Base-by-base conservation (phyloP, 331 rosid genomes). In the Prunus yedoensis region DNA sequence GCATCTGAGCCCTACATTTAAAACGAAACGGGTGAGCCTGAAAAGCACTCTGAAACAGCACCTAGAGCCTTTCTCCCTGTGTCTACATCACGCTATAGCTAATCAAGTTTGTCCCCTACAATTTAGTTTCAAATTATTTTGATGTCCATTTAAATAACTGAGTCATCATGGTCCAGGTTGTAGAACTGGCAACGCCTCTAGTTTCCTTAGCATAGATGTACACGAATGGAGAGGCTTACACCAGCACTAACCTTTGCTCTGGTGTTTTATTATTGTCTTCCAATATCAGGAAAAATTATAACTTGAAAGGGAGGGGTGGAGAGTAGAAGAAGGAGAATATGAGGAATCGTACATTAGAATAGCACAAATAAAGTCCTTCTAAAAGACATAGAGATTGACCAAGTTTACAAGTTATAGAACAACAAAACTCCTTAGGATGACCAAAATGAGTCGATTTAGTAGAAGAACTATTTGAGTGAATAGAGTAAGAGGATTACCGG, bases 401-500 rank as follows among this genome's bases (percentile, higher is more conserved):
- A 66, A 68, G 57, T 66, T 23, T 25, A 66, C 32, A 38, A 54
- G 54, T 9, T 56, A 17, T 20, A 30, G 18, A 56, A 54, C 38
- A 68, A 18, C 23, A 77, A 28, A 47, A 45, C 35, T 59, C 63
- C 76, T 28, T 49, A 6, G 5, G 20, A 38, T 53, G 62, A 63
- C 28, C 8, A 2, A 51, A 62, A 41, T 71, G 47, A 78, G 43
- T n/a, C 5, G 0, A 70, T 54, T 25, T 15, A 25, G 32, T 16
- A 15, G 46, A 6, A 15, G 46, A 6, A 61, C 45, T 28, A 30
- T 62, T 62, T 62, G 46, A 62, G 67, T 30, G 45, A 62, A 62
- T 2, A 62, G 45, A 62, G 67, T 62, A 62, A 75, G 28, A 81
- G 64, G 43, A 70, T 65, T 87, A 93, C 97, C 96, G 28, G 94